Base-by-base conservation (phyloP, 257 asterid species). In the Rhazya stricta region DNA sequence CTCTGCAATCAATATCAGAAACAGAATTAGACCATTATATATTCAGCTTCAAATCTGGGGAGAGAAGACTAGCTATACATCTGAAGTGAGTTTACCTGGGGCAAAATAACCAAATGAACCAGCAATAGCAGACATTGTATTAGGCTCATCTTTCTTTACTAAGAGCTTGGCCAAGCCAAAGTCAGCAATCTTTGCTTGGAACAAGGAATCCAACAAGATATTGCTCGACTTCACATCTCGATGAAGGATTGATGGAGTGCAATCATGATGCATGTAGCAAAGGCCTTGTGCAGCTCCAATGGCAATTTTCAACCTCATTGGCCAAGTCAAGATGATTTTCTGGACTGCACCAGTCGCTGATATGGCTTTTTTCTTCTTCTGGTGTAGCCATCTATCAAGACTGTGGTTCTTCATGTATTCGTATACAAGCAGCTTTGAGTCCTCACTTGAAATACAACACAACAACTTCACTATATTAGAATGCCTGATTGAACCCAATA, bases 41-140 rank as follows among this genome's bases (percentile, higher is more conserved):
- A 54, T 6, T 54, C 29, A 54, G 13, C 61, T 15, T 15, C 1
- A 39, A 61, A 30, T 30, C 30, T 19, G 34, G 42, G 4, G 32
- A 61, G 67, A 29, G 23, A 30, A 12, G 1, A 5, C 12, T 27
- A 11, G 7, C 19, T 60, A 29, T 34, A 9, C 4, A 54, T 9
- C 9, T 36, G 48, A 25, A 76, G 41, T 50, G 62, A 30, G 61
- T 71, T 58, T 79, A 88, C 96, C 93, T 2, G 96, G 93, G 27
- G 96, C 93, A 36, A 90, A 84, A 62, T 90, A 90, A 74, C 96
- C 93, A 63, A 88, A 86, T 46, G 90, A 85, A 66, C 96, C 96
- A 2, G 90, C 90, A 57, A 90, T 82, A 9, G 78, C 82, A 11
- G 93, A 88, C 80, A 89, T 89, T 32, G 85, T 85, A 67, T 85